Conservation (phyloP, 2,329 filamentous ascomycete species). For the Epichloe scottii region DNA sequence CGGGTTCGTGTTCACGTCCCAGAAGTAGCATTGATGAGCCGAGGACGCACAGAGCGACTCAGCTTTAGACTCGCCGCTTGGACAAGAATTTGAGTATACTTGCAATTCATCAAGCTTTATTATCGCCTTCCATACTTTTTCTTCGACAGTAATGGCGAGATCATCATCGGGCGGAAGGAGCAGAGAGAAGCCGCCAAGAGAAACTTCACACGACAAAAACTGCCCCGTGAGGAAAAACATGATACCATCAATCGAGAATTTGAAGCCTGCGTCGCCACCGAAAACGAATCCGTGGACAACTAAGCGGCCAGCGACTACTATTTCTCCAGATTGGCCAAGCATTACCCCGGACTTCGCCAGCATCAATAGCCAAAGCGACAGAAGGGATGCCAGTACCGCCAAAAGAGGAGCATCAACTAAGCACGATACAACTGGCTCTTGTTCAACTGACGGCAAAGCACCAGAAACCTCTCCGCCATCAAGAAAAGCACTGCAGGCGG, state of each 20-base stretch:
- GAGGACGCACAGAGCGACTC: background rate
- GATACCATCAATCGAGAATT: conserved; percentile 1
- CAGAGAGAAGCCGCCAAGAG: conserved; percentile 3
- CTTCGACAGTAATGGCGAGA: background rate
- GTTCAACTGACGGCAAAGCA: background rate
- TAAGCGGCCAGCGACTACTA: background rate
- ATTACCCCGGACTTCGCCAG: conserved; percentile 1
- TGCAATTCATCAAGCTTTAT: background rate
- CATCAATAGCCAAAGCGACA: background rate
- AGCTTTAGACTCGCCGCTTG: too few relatives aligned
- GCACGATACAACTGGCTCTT: background rate
- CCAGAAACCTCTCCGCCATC: conserved; percentile 3
- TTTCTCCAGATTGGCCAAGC: conserved; percentile 1
- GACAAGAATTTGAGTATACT: background rate
- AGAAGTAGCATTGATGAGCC: background rate
- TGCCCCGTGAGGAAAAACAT: background rate
- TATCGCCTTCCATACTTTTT: background rate
- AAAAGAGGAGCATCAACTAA: background rate
- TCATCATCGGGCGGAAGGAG: background rate
- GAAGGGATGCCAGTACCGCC: background rate
- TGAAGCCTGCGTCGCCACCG: conserved; percentile 22
- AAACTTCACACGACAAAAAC: conserved; percentile 15
- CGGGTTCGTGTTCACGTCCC: background rate
- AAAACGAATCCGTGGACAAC: conserved; percentile 20
- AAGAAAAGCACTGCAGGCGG: conserved; percentile 15